Conservation (phyloP, 2,329 filamentous ascomycete species). For the Talaromyces sp. region DNA sequence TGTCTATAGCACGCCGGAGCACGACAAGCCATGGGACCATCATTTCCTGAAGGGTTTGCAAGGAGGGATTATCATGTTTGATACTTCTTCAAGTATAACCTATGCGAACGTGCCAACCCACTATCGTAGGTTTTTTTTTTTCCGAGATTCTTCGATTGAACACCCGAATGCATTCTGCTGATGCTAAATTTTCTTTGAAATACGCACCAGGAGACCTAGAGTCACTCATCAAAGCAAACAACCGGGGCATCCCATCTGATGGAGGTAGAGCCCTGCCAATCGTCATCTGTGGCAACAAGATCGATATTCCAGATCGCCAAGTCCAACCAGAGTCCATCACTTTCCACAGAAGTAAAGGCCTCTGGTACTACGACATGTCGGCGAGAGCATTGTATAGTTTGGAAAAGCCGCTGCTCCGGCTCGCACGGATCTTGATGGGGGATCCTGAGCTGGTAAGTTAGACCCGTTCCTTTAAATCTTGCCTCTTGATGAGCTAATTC, state of each 20-base stretch:
- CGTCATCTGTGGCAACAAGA: not conserved
- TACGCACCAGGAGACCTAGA: not conserved
- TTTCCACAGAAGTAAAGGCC: not conserved
- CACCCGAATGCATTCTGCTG: too few species aligned
- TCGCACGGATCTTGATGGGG: not conserved
- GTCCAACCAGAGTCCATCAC: not conserved
- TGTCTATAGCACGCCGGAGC: not conserved
- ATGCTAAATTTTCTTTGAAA: too few species aligned
- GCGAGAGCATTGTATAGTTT: not conserved
- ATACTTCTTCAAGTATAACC: not conserved
- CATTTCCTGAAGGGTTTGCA: not conserved
- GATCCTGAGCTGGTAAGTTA: not conserved
- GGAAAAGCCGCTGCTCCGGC: not conserved
- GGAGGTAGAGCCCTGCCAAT: not conserved
- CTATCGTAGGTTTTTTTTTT: not conserved
- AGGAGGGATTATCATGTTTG: not conserved
- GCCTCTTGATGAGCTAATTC: not conserved
- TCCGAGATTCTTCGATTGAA: too few species aligned
- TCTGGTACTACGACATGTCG: not conserved
- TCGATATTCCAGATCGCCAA: not conserved
- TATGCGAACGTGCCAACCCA: not conserved
- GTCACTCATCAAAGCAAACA: not conserved
- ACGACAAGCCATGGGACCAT: not conserved
- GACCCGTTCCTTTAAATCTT: not conserved
- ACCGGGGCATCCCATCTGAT: not conserved